Conservation (phyloP, 192 early-diverging fungal species). For the Chytriomyces hyalinus region DNA sequence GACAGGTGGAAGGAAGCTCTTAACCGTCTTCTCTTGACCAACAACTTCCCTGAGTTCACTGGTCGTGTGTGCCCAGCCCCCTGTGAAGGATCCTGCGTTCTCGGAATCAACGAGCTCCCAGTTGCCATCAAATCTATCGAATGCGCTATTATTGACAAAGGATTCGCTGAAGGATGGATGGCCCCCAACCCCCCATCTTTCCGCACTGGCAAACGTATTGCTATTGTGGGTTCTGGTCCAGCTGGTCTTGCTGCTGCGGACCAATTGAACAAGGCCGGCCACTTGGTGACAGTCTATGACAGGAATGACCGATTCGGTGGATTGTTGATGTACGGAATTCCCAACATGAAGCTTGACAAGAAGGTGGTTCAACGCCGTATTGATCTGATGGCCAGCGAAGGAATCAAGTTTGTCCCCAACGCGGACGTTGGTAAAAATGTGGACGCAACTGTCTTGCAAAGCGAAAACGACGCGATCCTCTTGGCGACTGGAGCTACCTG, state of each 20-base stretch:
- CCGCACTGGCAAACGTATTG: slow-evolving; percentile 84
- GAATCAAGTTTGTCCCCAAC: slow-evolving; percentile 86
- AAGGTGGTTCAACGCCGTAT: slow-evolving; percentile 89
- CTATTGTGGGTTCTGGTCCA: slow-evolving; percentile 94
- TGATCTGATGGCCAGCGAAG: slow-evolving; percentile 93
- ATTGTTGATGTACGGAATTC: slow-evolving; percentile 97
- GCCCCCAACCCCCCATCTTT: slow-evolving; percentile 76
- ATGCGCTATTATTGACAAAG: slow-evolving; percentile 96
- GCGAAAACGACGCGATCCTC: slow-evolving; percentile 79
- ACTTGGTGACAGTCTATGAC: slow-evolving; percentile 94
- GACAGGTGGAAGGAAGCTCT: slow-evolving; percentile 96
- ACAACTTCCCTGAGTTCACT: slow-evolving; percentile 99
- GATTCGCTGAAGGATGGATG: slow-evolving; percentile 97
- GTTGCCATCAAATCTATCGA: slow-evolving; percentile 98
- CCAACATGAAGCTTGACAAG: slow-evolving; percentile 99
- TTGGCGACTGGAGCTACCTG: slow-evolving; percentile 95
- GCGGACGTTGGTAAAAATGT: slow-evolving; percentile 88
- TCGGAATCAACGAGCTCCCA: slow-evolving; percentile 93
- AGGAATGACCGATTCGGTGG: slow-evolving; percentile 96
- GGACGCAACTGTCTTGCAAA: slow-evolving; percentile 69
- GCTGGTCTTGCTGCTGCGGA: slow-evolving; percentile 95
- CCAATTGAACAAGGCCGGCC: slow-evolving; percentile 97
- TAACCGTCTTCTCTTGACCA: slow-evolving; percentile 91
- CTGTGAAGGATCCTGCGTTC: slow-evolving; percentile 94
- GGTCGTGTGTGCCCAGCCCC: slow-evolving; percentile 98